Base-by-base conservation (phyloP, 2,329 filamentous ascomycete genomes). In the Talaromyces amestolkiae region DNA sequence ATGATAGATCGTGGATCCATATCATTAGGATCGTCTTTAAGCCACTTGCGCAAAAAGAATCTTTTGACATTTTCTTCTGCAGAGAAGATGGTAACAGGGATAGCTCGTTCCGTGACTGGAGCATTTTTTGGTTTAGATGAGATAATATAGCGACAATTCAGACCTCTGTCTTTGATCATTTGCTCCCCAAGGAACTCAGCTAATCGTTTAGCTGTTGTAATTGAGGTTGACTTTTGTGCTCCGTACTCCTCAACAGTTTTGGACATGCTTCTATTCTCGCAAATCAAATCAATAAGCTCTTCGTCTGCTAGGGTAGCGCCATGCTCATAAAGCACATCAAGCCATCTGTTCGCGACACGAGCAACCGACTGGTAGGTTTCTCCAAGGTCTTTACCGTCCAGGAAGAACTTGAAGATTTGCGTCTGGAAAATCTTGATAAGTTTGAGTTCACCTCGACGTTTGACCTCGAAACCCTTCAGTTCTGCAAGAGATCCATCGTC, bases 111-210 rank as follows among this genome's bases (percentile, higher is more conserved):
- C 0, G 95, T 99, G 67, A 99, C 93, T 1, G 95, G 94, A 0
- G 94, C 92, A 73, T 91, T 91, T 73, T 89, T 91, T 3, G 95
- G 95, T 68, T 86, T 87, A 15, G 92, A 86, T 61, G 93, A 97
- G 73, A 99, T 97, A 76, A 99, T 97, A 78, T 98, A 99, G 79
- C 98, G 98, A 88, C 95, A 99, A 81, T 99, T 99, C 71, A 99
- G 79, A 3, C 95, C 95, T 78, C 98, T 99, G 79, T 99, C 96
- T 75, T 99, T 99, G 72, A 97, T 89, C 96, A 99, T 99, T 75
- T 97, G 93, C 76, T 97, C 94, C 41, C 95, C 95, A 68, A 99
- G 76, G 75, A 99, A 99, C 74, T 99, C 95, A 41, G 95, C 95
- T 49, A 99, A 80, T 68, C 95, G 92, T 73, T 90, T 95, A 11